Conservation (phyloP, 169 alveolate genomes). For the Ichthyophthirius multifiliis region DNA sequence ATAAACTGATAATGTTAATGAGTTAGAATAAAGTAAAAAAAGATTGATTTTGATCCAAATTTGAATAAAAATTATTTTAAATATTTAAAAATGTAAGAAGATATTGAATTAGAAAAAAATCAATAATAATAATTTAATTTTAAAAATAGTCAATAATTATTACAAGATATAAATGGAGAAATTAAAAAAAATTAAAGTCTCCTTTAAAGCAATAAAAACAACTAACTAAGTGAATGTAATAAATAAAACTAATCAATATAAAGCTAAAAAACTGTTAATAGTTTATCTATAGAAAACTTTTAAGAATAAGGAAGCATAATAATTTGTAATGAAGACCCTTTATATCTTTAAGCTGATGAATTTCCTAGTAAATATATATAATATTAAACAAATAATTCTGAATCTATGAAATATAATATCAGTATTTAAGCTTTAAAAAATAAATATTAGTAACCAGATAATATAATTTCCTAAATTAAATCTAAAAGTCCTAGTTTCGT, state of each 20-base stretch:
- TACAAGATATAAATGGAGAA: too few species aligned
- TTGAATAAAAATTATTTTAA: slow-evolving; percentile 4
- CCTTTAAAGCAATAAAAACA: too few species aligned
- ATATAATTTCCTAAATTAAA: not conserved
- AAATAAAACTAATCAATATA: not conserved
- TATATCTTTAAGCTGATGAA: not conserved
- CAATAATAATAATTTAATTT: not conserved
- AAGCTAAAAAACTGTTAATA: not conserved
- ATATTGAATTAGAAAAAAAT: not conserved
- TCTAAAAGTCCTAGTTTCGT: not conserved
- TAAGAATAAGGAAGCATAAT: not conserved
- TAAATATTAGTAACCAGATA: not conserved
- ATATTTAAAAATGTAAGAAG: not conserved
- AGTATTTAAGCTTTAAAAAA: not conserved
- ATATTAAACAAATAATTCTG: not conserved
- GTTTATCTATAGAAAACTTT: not conserved
- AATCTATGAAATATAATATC: not conserved
- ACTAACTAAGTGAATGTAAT: too few species aligned
- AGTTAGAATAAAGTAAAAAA: not conserved
- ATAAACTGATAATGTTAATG: not conserved
- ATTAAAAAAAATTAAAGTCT: too few species aligned
- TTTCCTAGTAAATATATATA: not conserved
- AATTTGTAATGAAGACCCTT: not conserved
- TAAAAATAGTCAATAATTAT: not conserved
- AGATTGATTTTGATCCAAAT: slow-evolving; percentile 10